These are phyloP conservation scores for sorghum (Sorghum bicolor) DNA, from an alignment of 176 grass and related monocot species.

Conservation along the genomic window Sorghum_bicolor_NCBIv3 NC_012872.2:58740001-58740500, in stretches of 20 bases:
- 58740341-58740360: not conserved
- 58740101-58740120: not conserved
- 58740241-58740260: not conserved
- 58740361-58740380: not conserved
- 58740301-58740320: not conserved
- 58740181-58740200: not conserved
- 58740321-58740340: not conserved
- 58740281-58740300: not conserved
- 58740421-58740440: not conserved
- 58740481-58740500: not conserved
- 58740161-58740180: not conserved
- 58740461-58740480: not conserved
- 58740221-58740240: not conserved
- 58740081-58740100: not conserved
- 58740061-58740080: constrained; percentile 75
- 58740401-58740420: not conserved
- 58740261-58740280: not conserved
- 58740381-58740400: not conserved
- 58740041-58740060: constrained; percentile 70
- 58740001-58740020: constrained; percentile 78
- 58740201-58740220: not conserved
- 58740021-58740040: constrained; percentile 86
- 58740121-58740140: not conserved
- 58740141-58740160: not conserved
- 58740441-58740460: not conserved